Percentiles rank a stretch among this genome's conserved stretches.
These are phyloP conservation scores for Gnaphalium uliginosum DNA, from an alignment of 129 eudicot species.

Conservation along the genomic window DNA sequence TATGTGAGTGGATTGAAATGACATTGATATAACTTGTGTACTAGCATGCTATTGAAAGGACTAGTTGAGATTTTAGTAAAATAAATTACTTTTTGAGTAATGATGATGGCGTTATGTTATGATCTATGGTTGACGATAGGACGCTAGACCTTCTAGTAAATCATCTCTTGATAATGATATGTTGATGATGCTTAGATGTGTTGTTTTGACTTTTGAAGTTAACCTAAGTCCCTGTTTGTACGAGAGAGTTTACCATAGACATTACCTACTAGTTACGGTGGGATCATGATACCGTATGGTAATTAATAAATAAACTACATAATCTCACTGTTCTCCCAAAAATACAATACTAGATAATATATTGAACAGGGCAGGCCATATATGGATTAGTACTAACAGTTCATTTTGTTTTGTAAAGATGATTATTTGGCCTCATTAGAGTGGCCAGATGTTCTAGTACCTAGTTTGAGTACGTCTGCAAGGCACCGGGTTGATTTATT, in stretches of 20 bases:
- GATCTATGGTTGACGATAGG: conserved; percentile 2
- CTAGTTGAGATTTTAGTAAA: conserved; percentile 11
- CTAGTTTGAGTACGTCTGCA: background rate
- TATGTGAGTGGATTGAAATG: background rate
- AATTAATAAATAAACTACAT: too few species aligned
- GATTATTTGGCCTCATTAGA: background rate
- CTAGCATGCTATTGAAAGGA: background rate
- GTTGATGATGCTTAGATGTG: background rate
- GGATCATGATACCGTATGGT: too few species aligned
- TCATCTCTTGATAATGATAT: background rate
- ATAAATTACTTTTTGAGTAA: background rate
- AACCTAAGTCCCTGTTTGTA: background rate
- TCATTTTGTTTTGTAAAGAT: background rate
- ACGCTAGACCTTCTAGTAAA: background rate
- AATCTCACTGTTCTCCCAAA: too few species aligned
- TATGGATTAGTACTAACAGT: background rate
- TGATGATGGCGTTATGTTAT: background rate
- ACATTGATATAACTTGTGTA: background rate
- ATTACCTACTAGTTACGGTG: too few species aligned
- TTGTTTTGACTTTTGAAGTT: background rate
- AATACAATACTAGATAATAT: background rate
- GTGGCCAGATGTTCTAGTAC: background rate
- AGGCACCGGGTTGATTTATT: background rate
- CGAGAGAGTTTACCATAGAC: background rate
- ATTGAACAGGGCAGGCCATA: background rate